A percentile compares a stretch with the other conserved stretches of the same genome.
These are phyloP conservation scores for Cercospora nicotianae DNA, from an alignment of 2,329 filamentous ascomycete species.

Conservation along the genomic window DNA sequence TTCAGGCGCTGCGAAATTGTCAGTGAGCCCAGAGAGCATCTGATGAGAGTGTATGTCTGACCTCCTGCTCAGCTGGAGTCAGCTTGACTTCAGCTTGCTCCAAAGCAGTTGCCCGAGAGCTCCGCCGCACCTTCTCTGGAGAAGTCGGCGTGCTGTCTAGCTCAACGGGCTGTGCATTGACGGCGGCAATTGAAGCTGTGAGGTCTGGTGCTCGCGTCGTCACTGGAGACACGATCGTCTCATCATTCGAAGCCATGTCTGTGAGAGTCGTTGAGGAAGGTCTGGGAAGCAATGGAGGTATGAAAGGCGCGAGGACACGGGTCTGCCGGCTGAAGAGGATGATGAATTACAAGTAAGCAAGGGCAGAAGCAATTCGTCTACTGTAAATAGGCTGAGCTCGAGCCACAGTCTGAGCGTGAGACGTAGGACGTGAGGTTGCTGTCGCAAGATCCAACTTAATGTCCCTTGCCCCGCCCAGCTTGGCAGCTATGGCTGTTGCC, in stretches of 20 bases:
- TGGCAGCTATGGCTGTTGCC: background rate
- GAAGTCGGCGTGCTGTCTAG: conserved; percentile 43
- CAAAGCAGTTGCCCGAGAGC: conserved; percentile 22
- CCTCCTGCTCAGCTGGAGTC: conserved; percentile 33
- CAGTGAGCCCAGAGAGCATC: background rate
- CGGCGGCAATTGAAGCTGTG: conserved; percentile 41
- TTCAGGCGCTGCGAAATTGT: conserved; percentile 27
- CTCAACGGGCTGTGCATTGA: conserved; percentile 48
- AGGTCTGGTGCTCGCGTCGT: conserved; percentile 35
- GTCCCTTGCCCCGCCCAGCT: background rate
- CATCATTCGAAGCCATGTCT: conserved; percentile 21
- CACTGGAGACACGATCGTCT: conserved; percentile 34
- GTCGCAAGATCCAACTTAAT: conserved; percentile 1
- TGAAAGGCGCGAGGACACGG: background rate
- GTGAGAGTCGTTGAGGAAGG: background rate
- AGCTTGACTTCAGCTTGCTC: conserved; percentile 18
- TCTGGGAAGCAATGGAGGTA: background rate
- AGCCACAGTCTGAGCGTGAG: background rate
- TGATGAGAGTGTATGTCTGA: background rate
- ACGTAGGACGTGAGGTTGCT: background rate
- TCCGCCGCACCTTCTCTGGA: conserved; percentile 26
- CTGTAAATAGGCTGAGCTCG: background rate
- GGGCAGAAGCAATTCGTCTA: too few relatives aligned
- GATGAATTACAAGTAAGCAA: background rate
- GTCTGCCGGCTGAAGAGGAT: background rate